These are phyloP conservation scores for Hevea brasiliensis DNA, from an alignment of 345 rosid species.

Conservation along the genomic window DNA sequence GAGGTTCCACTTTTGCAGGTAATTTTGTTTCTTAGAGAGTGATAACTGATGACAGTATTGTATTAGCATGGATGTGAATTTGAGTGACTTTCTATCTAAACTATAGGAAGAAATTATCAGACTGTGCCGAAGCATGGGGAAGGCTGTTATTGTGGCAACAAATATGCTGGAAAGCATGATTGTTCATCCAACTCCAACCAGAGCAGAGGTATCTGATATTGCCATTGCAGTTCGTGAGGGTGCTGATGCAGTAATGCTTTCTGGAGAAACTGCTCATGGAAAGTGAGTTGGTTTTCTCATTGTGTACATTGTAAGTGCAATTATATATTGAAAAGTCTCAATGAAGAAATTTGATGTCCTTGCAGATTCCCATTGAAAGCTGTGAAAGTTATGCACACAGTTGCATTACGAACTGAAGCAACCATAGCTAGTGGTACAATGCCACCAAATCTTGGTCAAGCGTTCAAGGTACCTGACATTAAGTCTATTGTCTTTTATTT, in stretches of 20 bases:
- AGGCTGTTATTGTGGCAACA: constrained; percentile 98
- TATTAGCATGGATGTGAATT: not conserved
- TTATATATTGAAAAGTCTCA: not conserved
- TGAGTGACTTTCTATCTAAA: constrained; percentile 9
- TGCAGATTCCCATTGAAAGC: constrained; percentile 90
- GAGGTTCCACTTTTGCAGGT: constrained; percentile 99
- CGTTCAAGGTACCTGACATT: constrained; percentile 51
- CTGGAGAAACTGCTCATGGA: constrained; percentile 99
- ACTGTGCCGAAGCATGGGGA: constrained; percentile 97
- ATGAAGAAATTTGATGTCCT: constrained; percentile 20
- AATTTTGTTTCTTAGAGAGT: constrained; percentile 27
- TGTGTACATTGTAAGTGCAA: not conserved
- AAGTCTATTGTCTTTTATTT: not conserved
- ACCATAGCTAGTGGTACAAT: constrained; percentile 69
- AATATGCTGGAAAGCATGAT: constrained; percentile 99
- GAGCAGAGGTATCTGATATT: constrained; percentile 99
- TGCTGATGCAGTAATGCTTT: constrained; percentile 97
- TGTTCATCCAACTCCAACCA: constrained; percentile 95
- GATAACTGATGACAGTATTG: not conserved
- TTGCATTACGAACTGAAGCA: constrained; percentile 90
- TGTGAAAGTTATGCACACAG: constrained; percentile 97
- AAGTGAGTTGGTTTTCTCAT: constrained; percentile 56
- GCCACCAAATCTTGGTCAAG: constrained; percentile 93
- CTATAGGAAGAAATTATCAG: constrained; percentile 86
- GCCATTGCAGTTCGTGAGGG: constrained; percentile 99